Conservation (phyloP, 495 filamentous ascomycete genomes). For the Niebla homalea region DNA sequence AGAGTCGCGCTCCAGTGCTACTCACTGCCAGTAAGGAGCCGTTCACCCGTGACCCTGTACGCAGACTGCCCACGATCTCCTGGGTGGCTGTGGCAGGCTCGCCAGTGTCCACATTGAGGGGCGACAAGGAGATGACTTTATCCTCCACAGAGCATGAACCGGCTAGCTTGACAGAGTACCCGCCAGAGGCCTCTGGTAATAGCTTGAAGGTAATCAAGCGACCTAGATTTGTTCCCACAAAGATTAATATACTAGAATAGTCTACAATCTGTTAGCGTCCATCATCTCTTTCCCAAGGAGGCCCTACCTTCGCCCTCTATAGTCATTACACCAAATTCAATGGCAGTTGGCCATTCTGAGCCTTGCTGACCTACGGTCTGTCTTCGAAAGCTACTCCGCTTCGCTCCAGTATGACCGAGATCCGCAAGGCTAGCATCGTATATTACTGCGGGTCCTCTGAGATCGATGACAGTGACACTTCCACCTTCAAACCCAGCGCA, state of each 20-base stretch:
- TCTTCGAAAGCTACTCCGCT: slow-evolving; percentile 50
- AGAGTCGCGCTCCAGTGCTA: slow-evolving; percentile 61
- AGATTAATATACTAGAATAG: slow-evolving; percentile 86
- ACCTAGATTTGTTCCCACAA: slow-evolving; percentile 77
- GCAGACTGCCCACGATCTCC: slow-evolving; percentile 51
- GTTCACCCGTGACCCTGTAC: slow-evolving; percentile 55
- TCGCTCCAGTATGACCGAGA: slow-evolving; percentile 49
- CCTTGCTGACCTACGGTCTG: slow-evolving; percentile 32
- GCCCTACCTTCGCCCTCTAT: slow-evolving; percentile 65
- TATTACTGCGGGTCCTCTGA: slow-evolving; percentile 81
- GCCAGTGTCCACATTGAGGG: slow-evolving; percentile 67
- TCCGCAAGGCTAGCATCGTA: slow-evolving; percentile 54
- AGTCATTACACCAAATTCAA: slow-evolving; percentile 90
- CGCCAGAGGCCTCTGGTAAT: slow-evolving; percentile 52
- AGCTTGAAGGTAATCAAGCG: slow-evolving; percentile 81
- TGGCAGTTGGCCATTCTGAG: slow-evolving; percentile 57
- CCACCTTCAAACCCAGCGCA: slow-evolving; percentile 74
- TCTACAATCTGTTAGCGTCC: slow-evolving; percentile 28
- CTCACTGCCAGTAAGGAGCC: slow-evolving; percentile 62
- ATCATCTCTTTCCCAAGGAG: background rate
- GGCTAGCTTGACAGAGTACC: slow-evolving; percentile 59
- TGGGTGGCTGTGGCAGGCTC: slow-evolving; percentile 62
- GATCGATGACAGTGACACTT: slow-evolving; percentile 64
- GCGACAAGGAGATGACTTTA: slow-evolving; percentile 58
- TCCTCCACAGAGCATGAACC: slow-evolving; percentile 57